Evolutionary conservation across 2,329 filamentous ascomycete species (phyloP).

Genomic region (Fusarium goolgardi): DNA sequence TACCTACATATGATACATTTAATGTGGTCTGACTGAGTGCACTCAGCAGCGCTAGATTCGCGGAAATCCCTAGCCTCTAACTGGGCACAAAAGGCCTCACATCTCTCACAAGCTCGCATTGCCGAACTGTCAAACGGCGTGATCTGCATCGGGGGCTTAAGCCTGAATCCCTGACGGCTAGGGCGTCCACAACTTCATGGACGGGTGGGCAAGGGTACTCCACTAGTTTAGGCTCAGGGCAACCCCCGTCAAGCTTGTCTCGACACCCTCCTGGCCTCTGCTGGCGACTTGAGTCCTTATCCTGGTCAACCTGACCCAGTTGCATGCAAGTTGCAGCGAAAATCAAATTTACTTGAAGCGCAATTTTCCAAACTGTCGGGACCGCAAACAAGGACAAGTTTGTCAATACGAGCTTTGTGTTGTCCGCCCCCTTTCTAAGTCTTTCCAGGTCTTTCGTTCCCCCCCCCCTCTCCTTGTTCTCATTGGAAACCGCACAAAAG

Average conservation of each 20-base stretch:
- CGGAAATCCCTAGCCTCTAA: slow-evolving; percentile 23
- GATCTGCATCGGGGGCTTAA: slow-evolving; percentile 48
- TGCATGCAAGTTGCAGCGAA: slow-evolving; percentile 44
- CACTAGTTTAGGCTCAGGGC: slow-evolving; percentile 43
- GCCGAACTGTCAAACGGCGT: slow-evolving; percentile 49
- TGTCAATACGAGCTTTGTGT: slow-evolving; percentile 42
- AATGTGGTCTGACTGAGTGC: neutral
- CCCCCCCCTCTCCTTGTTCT: slow-evolving; percentile 26
- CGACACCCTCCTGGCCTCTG: slow-evolving; percentile 37
- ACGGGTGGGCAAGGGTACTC: slow-evolving; percentile 26
- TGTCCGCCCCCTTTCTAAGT: slow-evolving; percentile 33
- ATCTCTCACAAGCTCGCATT: slow-evolving; percentile 33
- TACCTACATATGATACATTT: neutral
- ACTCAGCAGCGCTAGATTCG: neutral
- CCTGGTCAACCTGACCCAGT: slow-evolving; percentile 36
- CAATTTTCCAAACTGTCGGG: slow-evolving; percentile 55
- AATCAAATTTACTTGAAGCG: slow-evolving; percentile 49
- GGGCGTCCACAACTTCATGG: slow-evolving; percentile 37
- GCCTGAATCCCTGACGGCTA: slow-evolving; percentile 45
- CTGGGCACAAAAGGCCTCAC: slow-evolving; percentile 24
- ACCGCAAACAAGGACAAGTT: slow-evolving; percentile 44
- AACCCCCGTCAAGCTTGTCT: slow-evolving; percentile 43
- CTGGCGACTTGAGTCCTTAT: slow-evolving; percentile 33
- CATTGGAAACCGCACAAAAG: slow-evolving; percentile 30
- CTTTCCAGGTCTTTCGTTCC: slow-evolving; percentile 29